Evolutionary conservation across 495 filamentous ascomycete species (phyloP).

Genomic region (Penicillium turbatum): DNA sequence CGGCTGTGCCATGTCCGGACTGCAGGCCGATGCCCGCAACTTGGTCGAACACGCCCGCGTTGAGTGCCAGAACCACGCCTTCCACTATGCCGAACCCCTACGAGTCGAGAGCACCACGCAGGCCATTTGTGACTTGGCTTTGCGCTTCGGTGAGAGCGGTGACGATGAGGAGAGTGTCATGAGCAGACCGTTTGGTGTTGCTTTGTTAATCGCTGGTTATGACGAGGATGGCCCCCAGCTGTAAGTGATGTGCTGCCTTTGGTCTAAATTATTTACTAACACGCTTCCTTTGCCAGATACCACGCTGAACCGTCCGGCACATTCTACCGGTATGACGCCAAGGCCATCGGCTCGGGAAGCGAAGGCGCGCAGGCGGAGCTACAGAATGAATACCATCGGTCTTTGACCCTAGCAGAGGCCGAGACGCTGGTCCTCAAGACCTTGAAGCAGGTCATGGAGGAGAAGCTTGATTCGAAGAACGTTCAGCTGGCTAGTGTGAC

Average conservation of each 20-base stretch:
- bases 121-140: slow-evolving; percentile 94
- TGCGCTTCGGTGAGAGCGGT: slow-evolving; percentile 94
- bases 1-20: slow-evolving; percentile 95
- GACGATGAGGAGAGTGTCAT: slow-evolving; percentile 99
- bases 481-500: slow-evolving; percentile 97
- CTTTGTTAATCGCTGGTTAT: slow-evolving; percentile 90
- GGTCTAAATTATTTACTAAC: neutral
- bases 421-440: slow-evolving; percentile 96
- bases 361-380: slow-evolving; percentile 97
- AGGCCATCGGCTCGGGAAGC: slow-evolving; percentile 93
- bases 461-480: slow-evolving; percentile 98
- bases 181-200: slow-evolving; percentile 94
- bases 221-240: slow-evolving; percentile 96
- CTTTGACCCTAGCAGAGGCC: slow-evolving; percentile 86
- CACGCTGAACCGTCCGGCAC: slow-evolving; percentile 97
- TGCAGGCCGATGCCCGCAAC: slow-evolving; percentile 92
- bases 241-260: slow-evolving; percentile 40
- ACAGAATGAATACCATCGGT: slow-evolving; percentile 98
- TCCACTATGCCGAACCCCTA: slow-evolving; percentile 93
- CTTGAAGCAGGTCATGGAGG: slow-evolving; percentile 99
- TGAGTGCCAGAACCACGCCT: slow-evolving; percentile 91
- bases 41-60: slow-evolving; percentile 98
- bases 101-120: slow-evolving; percentile 97
- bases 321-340: slow-evolving; percentile 98
- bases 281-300: slow-evolving; percentile 51